These are phyloP conservation scores for Epichloe uncinata DNA, from an alignment of 2,329 filamentous ascomycete species.

Conservation along the genomic window DNA sequence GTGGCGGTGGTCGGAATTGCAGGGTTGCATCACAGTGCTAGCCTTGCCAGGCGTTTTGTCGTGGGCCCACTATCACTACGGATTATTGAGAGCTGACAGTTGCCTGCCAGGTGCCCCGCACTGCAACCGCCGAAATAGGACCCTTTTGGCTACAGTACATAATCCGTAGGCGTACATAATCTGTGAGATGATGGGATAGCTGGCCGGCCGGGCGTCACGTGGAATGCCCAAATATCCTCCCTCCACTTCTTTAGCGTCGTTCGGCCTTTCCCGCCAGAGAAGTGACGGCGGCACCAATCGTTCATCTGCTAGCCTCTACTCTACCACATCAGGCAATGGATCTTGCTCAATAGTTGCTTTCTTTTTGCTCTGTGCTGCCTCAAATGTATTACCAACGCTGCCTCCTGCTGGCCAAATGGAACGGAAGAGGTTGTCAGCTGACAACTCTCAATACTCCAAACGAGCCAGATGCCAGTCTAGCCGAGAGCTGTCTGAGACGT, in stretches of 20 bases:
- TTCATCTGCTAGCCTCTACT: background rate
- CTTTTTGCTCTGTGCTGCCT: background rate
- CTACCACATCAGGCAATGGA: background rate
- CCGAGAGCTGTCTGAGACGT: conserved; percentile 5
- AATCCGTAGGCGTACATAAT: background rate
- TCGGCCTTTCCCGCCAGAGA: background rate
- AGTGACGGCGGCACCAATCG: background rate
- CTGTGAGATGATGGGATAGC: too few relatives aligned
- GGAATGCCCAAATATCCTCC: background rate
- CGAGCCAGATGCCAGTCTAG: conserved; percentile 2
- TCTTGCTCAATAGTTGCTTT: background rate
- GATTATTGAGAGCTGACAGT: background rate
- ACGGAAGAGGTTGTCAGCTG: conserved; percentile 3
- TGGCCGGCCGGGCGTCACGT: background rate
- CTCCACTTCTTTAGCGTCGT: background rate
- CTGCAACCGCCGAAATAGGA: background rate
- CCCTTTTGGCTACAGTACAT: background rate
- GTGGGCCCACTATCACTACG: background rate
- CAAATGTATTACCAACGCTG: background rate
- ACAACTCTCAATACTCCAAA: background rate
- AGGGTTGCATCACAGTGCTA: background rate
- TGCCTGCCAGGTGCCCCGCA: background rate
- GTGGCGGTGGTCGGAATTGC: background rate
- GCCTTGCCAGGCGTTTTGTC: background rate
- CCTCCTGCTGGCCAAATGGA: conserved; percentile 1